These are phyloP conservation scores for Sclerotinia glacialis DNA, from an alignment of 2,329 filamentous ascomycete species.

Conservation along the genomic window DNA sequence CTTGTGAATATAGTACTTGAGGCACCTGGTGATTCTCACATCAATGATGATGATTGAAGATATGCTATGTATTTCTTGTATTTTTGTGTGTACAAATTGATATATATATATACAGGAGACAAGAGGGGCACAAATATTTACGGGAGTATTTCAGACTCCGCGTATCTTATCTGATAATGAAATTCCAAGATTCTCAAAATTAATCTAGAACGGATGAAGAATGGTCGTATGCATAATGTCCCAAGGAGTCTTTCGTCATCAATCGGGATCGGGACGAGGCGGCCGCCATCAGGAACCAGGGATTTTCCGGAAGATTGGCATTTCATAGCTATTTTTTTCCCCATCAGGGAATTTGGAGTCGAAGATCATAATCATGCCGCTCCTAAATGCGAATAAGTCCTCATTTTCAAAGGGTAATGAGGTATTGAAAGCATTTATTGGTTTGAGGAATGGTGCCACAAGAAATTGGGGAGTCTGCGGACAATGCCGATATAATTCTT, in stretches of 20 bases:
- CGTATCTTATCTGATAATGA: background rate
- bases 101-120: background rate
- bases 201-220: background rate
- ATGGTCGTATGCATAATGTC: background rate
- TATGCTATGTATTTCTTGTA: background rate
- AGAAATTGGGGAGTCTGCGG: slow-evolving; percentile 28
- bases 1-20: slow-evolving; percentile 14
- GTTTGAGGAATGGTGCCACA: slow-evolving; percentile 27
- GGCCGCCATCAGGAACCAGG: background rate
- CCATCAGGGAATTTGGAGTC: background rate
- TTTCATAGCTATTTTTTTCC: slow-evolving; percentile 2
- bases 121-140: too few species aligned
- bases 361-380: slow-evolving; percentile 30
- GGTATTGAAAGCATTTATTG: slow-evolving; percentile 28
- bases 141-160: too few species aligned
- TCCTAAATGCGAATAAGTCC: slow-evolving; percentile 25
- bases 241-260: slow-evolving; percentile 7
- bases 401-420: slow-evolving; percentile 26
- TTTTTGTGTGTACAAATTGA: background rate
- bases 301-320: slow-evolving; percentile 1
- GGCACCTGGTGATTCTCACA: background rate
- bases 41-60: background rate
- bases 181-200: slow-evolving; percentile 2
- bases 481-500: slow-evolving; percentile 36
- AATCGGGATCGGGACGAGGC: background rate